Evolutionary conservation across 768 basidiomycete genomes (phyloP).

Genomic region (Galerina marginata): DNA sequence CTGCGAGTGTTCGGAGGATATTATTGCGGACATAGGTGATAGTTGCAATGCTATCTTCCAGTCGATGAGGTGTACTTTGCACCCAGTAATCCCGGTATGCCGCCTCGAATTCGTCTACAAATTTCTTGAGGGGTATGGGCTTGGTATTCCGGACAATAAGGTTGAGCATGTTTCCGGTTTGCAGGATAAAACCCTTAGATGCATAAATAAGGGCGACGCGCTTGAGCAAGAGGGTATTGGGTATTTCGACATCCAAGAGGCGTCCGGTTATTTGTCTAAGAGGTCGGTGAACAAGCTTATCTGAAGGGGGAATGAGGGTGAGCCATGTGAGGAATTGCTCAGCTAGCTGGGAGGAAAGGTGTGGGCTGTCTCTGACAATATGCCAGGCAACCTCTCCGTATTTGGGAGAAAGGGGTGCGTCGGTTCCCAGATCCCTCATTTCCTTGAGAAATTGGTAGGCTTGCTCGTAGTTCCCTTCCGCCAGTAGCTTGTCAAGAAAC

Average conservation of each 20-base stretch:
- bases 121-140: constrained; percentile 36
- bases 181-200: constrained; percentile 41
- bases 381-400: constrained; percentile 35
- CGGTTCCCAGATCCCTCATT: constrained; percentile 31
- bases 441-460: constrained; percentile 31
- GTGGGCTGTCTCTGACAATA: constrained; percentile 17
- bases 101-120: constrained; percentile 43
- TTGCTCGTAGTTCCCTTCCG: not conserved
- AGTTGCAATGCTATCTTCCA: constrained; percentile 25
- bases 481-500: not conserved
- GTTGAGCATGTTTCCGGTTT: constrained; percentile 32
- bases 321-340: constrained; percentile 36
- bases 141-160: constrained; percentile 49
- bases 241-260: constrained; percentile 27
- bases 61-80: not conserved
- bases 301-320: constrained; percentile 34
- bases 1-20: constrained; percentile 4
- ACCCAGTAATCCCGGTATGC: not conserved
- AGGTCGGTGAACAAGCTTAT: not conserved
- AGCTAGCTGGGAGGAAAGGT: constrained; percentile 16
- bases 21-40: constrained; percentile 14
- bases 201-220: constrained; percentile 40
- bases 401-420: constrained; percentile 33
- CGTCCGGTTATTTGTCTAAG: constrained; percentile 29
- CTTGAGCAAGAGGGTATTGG: constrained; percentile 28